These are phyloP conservation scores for Orbilia brochopaga DNA, from an alignment of 2,329 filamentous ascomycete genomes.

Conservation along the genomic window DNA sequence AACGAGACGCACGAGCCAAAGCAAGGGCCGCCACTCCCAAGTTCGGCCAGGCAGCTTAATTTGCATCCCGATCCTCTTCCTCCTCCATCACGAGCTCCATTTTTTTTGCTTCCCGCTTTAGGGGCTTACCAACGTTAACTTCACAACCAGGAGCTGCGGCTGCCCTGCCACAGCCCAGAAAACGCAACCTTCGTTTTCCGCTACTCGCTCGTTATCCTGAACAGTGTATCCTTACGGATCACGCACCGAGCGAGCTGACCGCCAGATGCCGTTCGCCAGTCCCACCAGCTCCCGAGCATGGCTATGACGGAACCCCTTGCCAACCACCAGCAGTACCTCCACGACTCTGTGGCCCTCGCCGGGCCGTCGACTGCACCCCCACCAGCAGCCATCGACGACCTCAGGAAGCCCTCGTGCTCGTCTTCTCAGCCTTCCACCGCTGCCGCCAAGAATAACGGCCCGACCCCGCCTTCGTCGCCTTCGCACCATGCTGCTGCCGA, in stretches of 20 bases:
- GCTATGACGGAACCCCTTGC: slow-evolving; percentile 28
- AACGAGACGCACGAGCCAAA: too few species aligned
- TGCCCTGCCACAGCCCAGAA: neutral
- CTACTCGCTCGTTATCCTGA: neutral
- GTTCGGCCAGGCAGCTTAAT: too few species aligned
- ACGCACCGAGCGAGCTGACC: neutral
- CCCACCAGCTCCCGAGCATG: slow-evolving; percentile 16
- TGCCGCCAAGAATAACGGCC: slow-evolving; percentile 13
- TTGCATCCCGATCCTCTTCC: neutral
- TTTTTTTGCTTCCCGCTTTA: neutral
- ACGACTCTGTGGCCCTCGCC: slow-evolving; percentile 18
- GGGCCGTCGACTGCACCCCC: slow-evolving; percentile 26
- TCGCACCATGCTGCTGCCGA: slow-evolving; percentile 22
- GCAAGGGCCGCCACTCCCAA: neutral
- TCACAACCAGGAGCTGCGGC: neutral
- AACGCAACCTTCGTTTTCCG: neutral
- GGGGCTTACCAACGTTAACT: neutral
- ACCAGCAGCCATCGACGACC: slow-evolving; percentile 10
- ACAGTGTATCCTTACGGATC: neutral
- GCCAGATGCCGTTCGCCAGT: slow-evolving; percentile 21
- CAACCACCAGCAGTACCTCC: slow-evolving; percentile 23
- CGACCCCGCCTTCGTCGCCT: slow-evolving; percentile 45
- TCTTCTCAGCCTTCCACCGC: neutral
- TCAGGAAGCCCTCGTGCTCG: slow-evolving; percentile 6
- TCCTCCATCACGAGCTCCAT: neutral